Percentiles rank a stretch among this genome's conserved stretches.
Evolutionary conservation across 768 basidiomycete species (phyloP).

Genomic region (Boletellus emodensis): DNA sequence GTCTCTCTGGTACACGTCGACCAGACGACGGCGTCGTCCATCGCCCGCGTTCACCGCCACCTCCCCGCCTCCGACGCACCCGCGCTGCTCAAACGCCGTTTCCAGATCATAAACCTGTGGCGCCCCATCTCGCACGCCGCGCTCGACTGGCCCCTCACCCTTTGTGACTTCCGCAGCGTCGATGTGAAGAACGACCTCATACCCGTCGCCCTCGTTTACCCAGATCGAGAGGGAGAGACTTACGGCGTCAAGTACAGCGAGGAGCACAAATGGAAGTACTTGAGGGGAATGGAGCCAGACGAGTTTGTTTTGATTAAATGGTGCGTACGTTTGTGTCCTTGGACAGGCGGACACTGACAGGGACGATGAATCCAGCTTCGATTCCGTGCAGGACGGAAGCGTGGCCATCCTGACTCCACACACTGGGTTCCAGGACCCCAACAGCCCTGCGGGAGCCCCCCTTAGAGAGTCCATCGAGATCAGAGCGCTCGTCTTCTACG

Average conservation of each 20-base stretch:
- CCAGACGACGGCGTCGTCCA: conserved; percentile 39
- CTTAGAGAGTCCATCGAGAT: conserved; percentile 34
- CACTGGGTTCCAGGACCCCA: conserved; percentile 34
- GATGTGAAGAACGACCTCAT: conserved; percentile 37
- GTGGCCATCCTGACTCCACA: conserved; percentile 33
- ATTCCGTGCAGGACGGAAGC: conserved; percentile 35
- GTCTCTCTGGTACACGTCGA: conserved; percentile 43
- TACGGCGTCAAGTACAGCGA: conserved; percentile 37
- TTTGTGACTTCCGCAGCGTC: conserved; percentile 45
- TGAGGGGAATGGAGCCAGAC: conserved; percentile 41
- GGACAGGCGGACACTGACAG: background rate
- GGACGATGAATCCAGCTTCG: conserved; percentile 20
- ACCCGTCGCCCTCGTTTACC: conserved; percentile 37
- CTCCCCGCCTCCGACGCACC: conserved; percentile 39
- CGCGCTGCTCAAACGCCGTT: conserved; percentile 39
- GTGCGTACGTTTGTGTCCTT: conserved; percentile 23
- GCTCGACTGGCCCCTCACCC: conserved; percentile 45
- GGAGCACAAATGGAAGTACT: conserved; percentile 43
- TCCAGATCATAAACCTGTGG: conserved; percentile 55
- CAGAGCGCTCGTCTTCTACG: conserved; percentile 36
- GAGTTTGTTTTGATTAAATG: conserved; percentile 48
- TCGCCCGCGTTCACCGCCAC: conserved; percentile 42
- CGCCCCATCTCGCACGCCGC: conserved; percentile 45
- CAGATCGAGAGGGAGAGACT: conserved; percentile 43
- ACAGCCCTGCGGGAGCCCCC: conserved; percentile 27